A percentile compares a stretch with the other conserved stretches of the same genome.
Conservation (phyloP, 2,329 filamentous ascomycete genomes). For the Neopestalotiopsis rosae region DNA sequence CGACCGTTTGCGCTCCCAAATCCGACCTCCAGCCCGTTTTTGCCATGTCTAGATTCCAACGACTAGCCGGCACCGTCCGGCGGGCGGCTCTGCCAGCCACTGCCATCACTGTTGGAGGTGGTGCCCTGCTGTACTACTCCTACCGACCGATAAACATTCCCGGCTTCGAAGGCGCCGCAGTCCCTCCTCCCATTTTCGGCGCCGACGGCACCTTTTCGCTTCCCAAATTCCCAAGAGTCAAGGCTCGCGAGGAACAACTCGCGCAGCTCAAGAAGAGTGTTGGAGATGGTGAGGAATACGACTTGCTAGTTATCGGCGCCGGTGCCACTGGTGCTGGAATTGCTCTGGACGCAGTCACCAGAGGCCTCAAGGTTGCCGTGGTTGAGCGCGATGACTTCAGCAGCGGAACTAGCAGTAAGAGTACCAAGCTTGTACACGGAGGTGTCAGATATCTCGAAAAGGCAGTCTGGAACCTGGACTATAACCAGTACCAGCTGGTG, state of each 20-base stretch:
- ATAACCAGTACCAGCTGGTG: slow-evolving; percentile 74
- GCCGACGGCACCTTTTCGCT: slow-evolving; percentile 71
- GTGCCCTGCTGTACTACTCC: slow-evolving; percentile 53
- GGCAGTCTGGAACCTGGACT: slow-evolving; percentile 77
- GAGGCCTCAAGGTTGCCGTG: slow-evolving; percentile 73
- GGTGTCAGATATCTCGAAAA: slow-evolving; percentile 78
- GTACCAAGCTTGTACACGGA: slow-evolving; percentile 79
- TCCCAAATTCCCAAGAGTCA: slow-evolving; percentile 68
- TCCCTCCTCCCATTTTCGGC: slow-evolving; percentile 73
- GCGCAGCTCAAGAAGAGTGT: slow-evolving; percentile 58
- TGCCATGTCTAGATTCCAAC: slow-evolving; percentile 36
- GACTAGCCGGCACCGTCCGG: slow-evolving; percentile 42
- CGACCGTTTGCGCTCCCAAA: neutral
- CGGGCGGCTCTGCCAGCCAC: slow-evolving; percentile 50
- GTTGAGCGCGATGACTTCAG: slow-evolving; percentile 78
- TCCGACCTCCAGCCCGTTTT: neutral
- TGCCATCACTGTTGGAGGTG: slow-evolving; percentile 45
- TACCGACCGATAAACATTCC: slow-evolving; percentile 77
- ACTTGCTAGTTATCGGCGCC: slow-evolving; percentile 73
- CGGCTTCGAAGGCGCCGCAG: slow-evolving; percentile 69
- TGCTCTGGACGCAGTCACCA: slow-evolving; percentile 73
- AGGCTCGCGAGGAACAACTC: slow-evolving; percentile 68
- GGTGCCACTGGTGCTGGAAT: slow-evolving; percentile 75
- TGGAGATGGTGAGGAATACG: slow-evolving; percentile 59
- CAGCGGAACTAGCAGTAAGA: slow-evolving; percentile 76